phyloP scores from a whole-genome alignment of 2,329 filamentous ascomycete genomes.

The Neofusicoccum sp. region DNA sequence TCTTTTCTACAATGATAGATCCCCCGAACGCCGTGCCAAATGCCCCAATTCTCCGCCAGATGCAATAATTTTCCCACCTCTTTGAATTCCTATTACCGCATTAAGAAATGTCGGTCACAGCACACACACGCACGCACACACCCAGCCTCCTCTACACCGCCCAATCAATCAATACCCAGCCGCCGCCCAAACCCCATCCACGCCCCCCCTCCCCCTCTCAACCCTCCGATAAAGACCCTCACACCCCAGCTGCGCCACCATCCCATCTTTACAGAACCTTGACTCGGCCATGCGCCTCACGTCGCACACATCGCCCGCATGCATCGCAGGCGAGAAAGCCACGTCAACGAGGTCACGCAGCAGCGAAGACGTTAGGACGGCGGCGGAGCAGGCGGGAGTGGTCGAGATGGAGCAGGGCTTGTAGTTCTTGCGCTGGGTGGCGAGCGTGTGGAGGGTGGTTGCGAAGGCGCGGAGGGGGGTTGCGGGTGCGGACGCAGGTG shows the following conservation, averaged over 20 bases:
- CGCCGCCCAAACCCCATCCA: background rate
- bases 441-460: constrained; percentile 3
- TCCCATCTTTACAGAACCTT: background rate
- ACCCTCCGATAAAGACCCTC: background rate
- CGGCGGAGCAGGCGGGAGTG: background rate
- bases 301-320: background rate
- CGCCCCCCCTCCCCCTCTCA: background rate
- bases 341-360: background rate
- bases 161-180: background rate
- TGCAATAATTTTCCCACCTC: background rate
- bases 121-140: too few species aligned
- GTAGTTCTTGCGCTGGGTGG: constrained; percentile 2
- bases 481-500: background rate
- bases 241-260: background rate
- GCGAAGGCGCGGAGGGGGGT: background rate
- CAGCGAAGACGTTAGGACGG: background rate
- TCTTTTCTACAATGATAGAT: background rate
- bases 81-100: too few species aligned
- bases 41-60: background rate
- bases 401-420: constrained; percentile 5
- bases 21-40: background rate
- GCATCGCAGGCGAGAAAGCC: background rate
- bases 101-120: too few species aligned
- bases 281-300: background rate
- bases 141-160: background rate